Base-by-base conservation (phyloP, 2,329 filamentous ascomycete genomes). In the Diaporthe sp. region DNA sequence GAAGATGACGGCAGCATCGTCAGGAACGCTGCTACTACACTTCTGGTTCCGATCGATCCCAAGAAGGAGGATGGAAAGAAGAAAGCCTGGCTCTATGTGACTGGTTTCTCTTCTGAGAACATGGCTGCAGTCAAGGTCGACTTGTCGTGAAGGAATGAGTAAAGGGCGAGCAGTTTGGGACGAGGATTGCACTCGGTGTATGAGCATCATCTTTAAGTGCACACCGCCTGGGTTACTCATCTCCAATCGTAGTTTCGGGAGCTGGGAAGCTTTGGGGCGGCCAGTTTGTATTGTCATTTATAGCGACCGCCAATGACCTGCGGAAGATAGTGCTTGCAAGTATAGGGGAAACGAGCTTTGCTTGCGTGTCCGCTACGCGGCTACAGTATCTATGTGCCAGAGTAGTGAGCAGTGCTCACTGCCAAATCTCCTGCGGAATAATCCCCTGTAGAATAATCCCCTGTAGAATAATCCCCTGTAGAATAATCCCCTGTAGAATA, bases 31-130 rank as follows among this genome's bases (percentile, higher is more conserved):
- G 91, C 88, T 72, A 82, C 85, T 0, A 88, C 88, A 0, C 85
- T 91, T 0, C 73, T 92, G 56, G 84, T 92, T 1, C 85, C 86
- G 0, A 86, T 90, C 69, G 85, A 90, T 51, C 88, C 88, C 0
- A 78, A 79, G 19, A 77, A 82, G 17, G 85, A 86, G 63, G 81
- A 76, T 0, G 85, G 85, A 0, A 83, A 84, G 77, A 84, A 86
- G 25, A 84, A 85, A 74, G 90, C 86, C 0, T 91, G 89, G 88
- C 78, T 92, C 22, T 92, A 90, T 79, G 86, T 88, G 2, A 89
- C 89, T 0, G 90, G 91, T 0, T 89, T 90, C 72, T 75, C 88
- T 74, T 86, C 88, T 3, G 81, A 83, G 42, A 85, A 80, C 73
- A 81, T 88, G 44, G 78, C 91, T 75, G 89, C 88, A 15, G 84